Evolutionary conservation across 106 monocot species (phyloP), one percentile per base, ranked within the genome.

Genomic region (Vanilla planifolia): DNA sequence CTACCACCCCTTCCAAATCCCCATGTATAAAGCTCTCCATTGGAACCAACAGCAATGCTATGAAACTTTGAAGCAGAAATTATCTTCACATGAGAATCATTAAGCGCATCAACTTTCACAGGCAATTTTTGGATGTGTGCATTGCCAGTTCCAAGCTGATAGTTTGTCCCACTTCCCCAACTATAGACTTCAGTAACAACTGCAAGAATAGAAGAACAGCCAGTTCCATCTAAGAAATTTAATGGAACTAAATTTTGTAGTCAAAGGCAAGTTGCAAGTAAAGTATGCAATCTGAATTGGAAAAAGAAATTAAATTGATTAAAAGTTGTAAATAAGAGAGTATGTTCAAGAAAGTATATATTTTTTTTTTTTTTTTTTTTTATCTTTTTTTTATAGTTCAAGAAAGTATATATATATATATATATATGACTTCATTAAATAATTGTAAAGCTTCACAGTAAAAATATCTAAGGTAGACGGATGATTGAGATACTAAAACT

Each of bases 131-230:
- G 88, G 36, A 99, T 85, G 63, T 99, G 98, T 25, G 92, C 85
- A 76, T 99, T 99, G 59, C 98, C 92, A 48, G 98, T 99, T 60
- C 98, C 98, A 47, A 99, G 82, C 58, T 99, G 98, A 71, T 99
- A 99, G 64, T 99, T 99, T 61, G 92, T 83, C 46, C 98, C 98
- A 68, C 92, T 99, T 63, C 98, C 98, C 98, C 98, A 99, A 65
- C 92, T 99, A 58, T 73, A 88, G 37, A 99, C 82, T 70, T 99
- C 92, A 8, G 84, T 92, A 3, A 67, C 67, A 79, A 92, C 92
- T 99, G 64, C 62, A 78, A 69, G 28, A 46, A 67, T 10, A 66
- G 25, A 63, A 61, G n/a, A 43, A 81, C 41, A 26, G 35, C 35
- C 19, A 57, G 4, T 3, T 0, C 9, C 5, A 20, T 8, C 4